phyloP scores from a whole-genome alignment of 176 grass and related monocot species.

The Phoenix roebelenii region DNA sequence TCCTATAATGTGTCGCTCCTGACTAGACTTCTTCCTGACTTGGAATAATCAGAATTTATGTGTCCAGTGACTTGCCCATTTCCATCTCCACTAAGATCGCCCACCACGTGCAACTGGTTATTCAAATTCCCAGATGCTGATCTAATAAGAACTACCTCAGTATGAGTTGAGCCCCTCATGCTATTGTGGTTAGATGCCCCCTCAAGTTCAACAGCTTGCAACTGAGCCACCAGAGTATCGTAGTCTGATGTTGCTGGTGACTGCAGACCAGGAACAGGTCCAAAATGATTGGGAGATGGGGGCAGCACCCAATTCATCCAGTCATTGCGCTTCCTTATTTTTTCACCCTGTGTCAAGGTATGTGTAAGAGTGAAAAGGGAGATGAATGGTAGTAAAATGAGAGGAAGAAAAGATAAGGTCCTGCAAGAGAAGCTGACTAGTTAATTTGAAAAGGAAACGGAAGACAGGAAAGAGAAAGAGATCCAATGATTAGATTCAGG shows the following conservation, averaged over 20 bases:
- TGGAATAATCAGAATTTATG: too few relatives aligned
- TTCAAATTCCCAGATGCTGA: conserved; percentile 27
- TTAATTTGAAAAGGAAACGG: too few relatives aligned
- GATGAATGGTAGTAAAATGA: too few relatives aligned
- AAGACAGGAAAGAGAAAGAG: too few relatives aligned
- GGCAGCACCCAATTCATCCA: conserved; percentile 38
- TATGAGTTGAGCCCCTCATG: background rate
- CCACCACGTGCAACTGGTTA: conserved; percentile 5
- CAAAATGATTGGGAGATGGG: conserved; percentile 8
- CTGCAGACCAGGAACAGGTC: conserved; percentile 1
- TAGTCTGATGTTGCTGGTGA: conserved; percentile 11
- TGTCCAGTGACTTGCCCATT: too few relatives aligned
- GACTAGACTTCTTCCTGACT: too few relatives aligned
- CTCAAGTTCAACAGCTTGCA: conserved; percentile 21
- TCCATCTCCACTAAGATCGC: conserved; percentile 5
- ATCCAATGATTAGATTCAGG: too few relatives aligned
- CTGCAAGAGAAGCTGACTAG: background rate
- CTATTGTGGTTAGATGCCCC: background rate
- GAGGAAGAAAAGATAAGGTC: background rate
- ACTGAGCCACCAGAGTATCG: conserved; percentile 19
- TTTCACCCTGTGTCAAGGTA: conserved; percentile 30
- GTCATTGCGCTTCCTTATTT: conserved; percentile 35
- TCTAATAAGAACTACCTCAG: background rate
- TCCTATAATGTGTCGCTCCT: too few relatives aligned
- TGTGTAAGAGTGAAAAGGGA: conserved; percentile 2